A percentile compares a stretch with the other conserved stretches of the same genome.
Conservation (phyloP, 2,329 filamentous ascomycete genomes). For the Clonostachys byssicola region DNA sequence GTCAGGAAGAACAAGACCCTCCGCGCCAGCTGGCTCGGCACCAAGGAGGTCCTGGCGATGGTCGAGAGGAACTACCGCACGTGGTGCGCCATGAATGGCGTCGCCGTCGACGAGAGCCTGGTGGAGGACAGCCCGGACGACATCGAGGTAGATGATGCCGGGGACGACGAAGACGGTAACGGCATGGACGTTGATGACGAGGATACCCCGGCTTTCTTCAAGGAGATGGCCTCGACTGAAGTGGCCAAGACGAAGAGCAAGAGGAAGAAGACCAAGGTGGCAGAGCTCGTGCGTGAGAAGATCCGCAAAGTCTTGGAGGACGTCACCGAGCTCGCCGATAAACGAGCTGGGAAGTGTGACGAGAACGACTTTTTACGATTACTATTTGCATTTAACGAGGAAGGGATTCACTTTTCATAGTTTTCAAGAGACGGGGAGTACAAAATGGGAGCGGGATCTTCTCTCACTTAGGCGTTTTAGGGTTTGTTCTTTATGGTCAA, state of each 20-base stretch:
- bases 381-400: constrained; percentile 78
- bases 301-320: constrained; percentile 80
- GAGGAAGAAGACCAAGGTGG: constrained; percentile 76
- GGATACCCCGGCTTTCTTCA: constrained; percentile 78
- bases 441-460: not conserved
- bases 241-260: constrained; percentile 58
- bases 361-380: constrained; percentile 88
- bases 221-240: constrained; percentile 45
- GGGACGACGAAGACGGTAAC: constrained; percentile 41
- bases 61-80: constrained; percentile 84
- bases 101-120: constrained; percentile 67
- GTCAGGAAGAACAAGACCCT: constrained; percentile 87
- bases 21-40: constrained; percentile 75
- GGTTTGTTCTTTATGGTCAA: too few species aligned
- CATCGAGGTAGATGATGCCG: constrained; percentile 30
- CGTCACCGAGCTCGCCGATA: constrained; percentile 75
- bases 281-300: constrained; percentile 80
- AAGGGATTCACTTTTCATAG: constrained; percentile 86
- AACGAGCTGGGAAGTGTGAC: constrained; percentile 80
- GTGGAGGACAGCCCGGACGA: constrained; percentile 37
- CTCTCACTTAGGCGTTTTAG: too few species aligned
- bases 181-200: constrained; percentile 53
- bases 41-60: constrained; percentile 75
- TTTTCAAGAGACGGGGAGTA: constrained; percentile 11
- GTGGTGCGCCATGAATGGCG: constrained; percentile 84